A percentile compares a stretch with the other conserved stretches of the same genome.
Conservation (phyloP, 1,284 basidiomycete genomes). For the Calocybe gambosa region DNA sequence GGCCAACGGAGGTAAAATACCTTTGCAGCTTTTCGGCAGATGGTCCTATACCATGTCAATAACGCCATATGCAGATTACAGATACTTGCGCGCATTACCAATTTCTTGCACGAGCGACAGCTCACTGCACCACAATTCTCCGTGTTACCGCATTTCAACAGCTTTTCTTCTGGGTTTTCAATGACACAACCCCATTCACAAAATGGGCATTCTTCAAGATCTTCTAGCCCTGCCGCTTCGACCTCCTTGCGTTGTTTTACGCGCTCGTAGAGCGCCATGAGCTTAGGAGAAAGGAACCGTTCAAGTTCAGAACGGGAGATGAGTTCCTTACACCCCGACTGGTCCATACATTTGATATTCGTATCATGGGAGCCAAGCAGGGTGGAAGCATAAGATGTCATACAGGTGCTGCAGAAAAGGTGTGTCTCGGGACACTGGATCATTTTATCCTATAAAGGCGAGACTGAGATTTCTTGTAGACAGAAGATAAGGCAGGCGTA, state of each 20-base stretch:
- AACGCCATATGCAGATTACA: background rate
- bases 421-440: conserved; percentile 81
- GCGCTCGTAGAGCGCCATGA: conserved; percentile 68
- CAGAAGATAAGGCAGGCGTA: conserved; percentile 31
- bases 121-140: conserved; percentile 66
- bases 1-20: conserved; percentile 28
- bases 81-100: conserved; percentile 35
- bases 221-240: conserved; percentile 63
- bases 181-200: conserved; percentile 82
- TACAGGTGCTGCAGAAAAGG: conserved; percentile 63
- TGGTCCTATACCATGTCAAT: conserved; percentile 51
- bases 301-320: conserved; percentile 65
- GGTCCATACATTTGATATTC: conserved; percentile 75
- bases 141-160: conserved; percentile 72
- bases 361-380: conserved; percentile 45
- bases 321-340: conserved; percentile 61
- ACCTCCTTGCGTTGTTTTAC: conserved; percentile 75
- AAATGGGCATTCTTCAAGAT: conserved; percentile 80
- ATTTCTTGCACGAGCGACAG: conserved; percentile 72
- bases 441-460: conserved; percentile 58
- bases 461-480: background rate
- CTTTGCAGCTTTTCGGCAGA: conserved; percentile 82
- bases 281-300: conserved; percentile 56
- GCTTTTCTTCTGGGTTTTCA: conserved; percentile 70
- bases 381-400: conserved; percentile 43